Evolutionary conservation across 2,329 filamentous ascomycete species (phyloP).

Genomic region (Byssothecium circinans): DNA sequence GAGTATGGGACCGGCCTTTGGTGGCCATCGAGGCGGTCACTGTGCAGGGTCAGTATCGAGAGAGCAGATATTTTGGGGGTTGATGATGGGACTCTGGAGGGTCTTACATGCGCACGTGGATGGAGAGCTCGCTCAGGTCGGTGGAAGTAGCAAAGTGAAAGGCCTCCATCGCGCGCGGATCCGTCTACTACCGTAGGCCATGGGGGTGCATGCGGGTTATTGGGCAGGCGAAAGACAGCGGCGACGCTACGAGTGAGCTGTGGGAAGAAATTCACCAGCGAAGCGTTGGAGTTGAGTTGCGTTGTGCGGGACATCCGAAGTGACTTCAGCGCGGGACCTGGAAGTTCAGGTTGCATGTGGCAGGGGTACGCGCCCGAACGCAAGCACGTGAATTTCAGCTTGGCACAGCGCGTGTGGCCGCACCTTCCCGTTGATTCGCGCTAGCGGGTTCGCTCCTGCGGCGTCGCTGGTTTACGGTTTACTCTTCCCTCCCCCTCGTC

Average conservation of each 20-base stretch:
- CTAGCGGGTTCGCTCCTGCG: not conserved
- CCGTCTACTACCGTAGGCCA: slow-evolving; percentile 27
- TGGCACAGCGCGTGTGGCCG: slow-evolving; percentile 16
- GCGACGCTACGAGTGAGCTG: not conserved
- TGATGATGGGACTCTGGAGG: not conserved
- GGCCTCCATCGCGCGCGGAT: slow-evolving; percentile 70
- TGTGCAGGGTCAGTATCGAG: slow-evolving; percentile 42
- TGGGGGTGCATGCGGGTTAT: slow-evolving; percentile 15
- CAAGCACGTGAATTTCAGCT: slow-evolving; percentile 20
- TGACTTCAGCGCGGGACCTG: slow-evolving; percentile 11
- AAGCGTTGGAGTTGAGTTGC: not conserved
- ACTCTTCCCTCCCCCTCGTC: not conserved
- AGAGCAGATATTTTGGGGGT: not conserved
- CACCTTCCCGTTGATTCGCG: not conserved
- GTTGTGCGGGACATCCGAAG: not conserved
- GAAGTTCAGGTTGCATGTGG: slow-evolving; percentile 6
- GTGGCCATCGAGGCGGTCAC: slow-evolving; percentile 75
- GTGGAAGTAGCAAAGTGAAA: slow-evolving; percentile 94
- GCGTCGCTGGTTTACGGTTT: not conserved
- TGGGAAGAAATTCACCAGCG: not conserved
- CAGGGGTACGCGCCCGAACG: slow-evolving; percentile 25
- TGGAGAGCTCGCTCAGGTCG: slow-evolving; percentile 69
- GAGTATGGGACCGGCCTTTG: slow-evolving; percentile 76
- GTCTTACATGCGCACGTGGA: slow-evolving; percentile 64
- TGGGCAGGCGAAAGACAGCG: not conserved